Base-by-base conservation (phyloP, 2,329 filamentous ascomycete species). In the Aspergillus uvarum region DNA sequence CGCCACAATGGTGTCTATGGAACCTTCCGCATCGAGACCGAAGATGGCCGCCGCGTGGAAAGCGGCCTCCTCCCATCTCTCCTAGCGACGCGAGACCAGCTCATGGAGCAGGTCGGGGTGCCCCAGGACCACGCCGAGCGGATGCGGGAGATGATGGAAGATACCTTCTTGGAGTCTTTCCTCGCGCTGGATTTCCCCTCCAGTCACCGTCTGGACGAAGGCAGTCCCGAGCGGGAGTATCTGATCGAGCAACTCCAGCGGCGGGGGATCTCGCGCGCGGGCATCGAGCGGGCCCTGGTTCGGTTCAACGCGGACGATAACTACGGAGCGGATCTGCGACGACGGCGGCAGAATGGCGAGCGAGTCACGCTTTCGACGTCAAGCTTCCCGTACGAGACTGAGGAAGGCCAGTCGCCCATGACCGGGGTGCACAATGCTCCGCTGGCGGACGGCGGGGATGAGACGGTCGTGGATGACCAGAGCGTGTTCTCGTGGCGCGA, bases 401-500 rank as follows among this genome's bases (percentile, higher is more conserved):
- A 44, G 38, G 38, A 44, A 44, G 38, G 38, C 38, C 12, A 44
- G 38, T 44, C 38, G 14, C 38, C 38, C 1, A 44, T 5, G n/a
- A 59, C 62, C 32, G 63, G 67, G 1, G 54, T 59, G 19, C 68
- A 68, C 49, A 69, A 70, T 49, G 63, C 6, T 19, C 5, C 38
- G 14, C 12, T 16, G 14, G 38, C 65, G 26, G 76, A 78, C 49
- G 70, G 68, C 21, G 70, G 63, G 1, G 76, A 44, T 44, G 38
- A 79, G 62, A 74, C 75, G 4, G 69, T 71, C 5, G 69, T 71
- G 38, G 79, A 79, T 60, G 74, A 77, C 42, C 78, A 74, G 68
- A 81, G 74, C 57, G 71, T 80, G 14, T 79, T 79, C 56, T 79
- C 79, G 10, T 80, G 76, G 75, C 71, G 76, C 19, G 76, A 78